Evolutionary conservation across 495 filamentous ascomycete species (phyloP).

Genomic region (Rhypophila decipiens): DNA sequence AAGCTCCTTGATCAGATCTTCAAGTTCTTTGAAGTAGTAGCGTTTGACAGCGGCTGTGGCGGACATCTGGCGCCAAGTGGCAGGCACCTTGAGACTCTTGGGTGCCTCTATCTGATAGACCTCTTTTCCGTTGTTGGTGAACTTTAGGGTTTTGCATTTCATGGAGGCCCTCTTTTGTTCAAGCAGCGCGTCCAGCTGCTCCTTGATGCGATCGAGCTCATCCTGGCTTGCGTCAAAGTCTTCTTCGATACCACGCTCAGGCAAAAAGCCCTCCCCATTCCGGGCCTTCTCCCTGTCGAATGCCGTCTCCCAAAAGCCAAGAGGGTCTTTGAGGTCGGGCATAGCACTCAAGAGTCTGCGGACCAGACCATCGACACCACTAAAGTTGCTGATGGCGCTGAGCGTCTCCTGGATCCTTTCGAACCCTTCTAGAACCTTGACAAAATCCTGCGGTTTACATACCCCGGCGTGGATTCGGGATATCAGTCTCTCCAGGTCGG

Average conservation of each 20-base stretch:
- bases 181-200: slow-evolving; percentile 63
- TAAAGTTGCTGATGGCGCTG: slow-evolving; percentile 63
- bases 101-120: slow-evolving; percentile 95
- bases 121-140: slow-evolving; percentile 89
- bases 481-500: slow-evolving; percentile 89
- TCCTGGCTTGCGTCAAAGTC: slow-evolving; percentile 89
- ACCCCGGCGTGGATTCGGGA: slow-evolving; percentile 89
- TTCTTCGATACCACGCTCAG: slow-evolving; percentile 81
- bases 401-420: slow-evolving; percentile 94
- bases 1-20: slow-evolving; percentile 70
- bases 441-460: slow-evolving; percentile 85
- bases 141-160: slow-evolving; percentile 62
- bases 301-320: slow-evolving; percentile 84
- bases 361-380: slow-evolving; percentile 70
- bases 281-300: slow-evolving; percentile 81
- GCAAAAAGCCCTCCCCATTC: slow-evolving; percentile 66
- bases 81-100: slow-evolving; percentile 78
- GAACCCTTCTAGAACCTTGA: slow-evolving; percentile 91
- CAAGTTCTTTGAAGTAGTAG: slow-evolving; percentile 85
- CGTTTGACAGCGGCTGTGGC: slow-evolving; percentile 85
- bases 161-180: slow-evolving; percentile 64
- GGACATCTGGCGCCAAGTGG: slow-evolving; percentile 93
- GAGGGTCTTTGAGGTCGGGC: slow-evolving; percentile 69
- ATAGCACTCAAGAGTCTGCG: slow-evolving; percentile 75
- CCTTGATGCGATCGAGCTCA: slow-evolving; percentile 62